Evolutionary conservation across 768 basidiomycete species (phyloP).

Genomic region (Russula sp.): DNA sequence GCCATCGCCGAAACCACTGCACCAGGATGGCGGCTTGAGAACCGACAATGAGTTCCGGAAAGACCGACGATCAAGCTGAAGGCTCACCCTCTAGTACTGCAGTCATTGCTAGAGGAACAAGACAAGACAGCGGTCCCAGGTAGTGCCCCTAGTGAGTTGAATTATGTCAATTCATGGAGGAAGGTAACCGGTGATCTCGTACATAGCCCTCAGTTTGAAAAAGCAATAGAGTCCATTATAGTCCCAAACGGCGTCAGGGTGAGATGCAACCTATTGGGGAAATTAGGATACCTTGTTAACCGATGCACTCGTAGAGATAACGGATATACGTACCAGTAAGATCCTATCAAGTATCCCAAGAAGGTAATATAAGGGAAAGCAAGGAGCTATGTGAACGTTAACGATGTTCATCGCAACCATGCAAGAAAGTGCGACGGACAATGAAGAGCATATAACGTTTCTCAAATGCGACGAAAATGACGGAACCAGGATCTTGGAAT

Average conservation of each 20-base stretch:
- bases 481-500: constrained; percentile 34
- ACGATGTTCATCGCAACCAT: constrained; percentile 3
- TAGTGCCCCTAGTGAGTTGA: constrained; percentile 24
- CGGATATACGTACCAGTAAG: constrained; percentile 29
- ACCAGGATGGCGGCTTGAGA: constrained; percentile 44
- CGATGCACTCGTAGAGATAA: background rate
- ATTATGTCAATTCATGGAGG: background rate
- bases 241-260: constrained; percentile 34
- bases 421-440: constrained; percentile 4
- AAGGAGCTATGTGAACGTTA: constrained; percentile 37
- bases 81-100: constrained; percentile 47
- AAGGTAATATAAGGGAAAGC: constrained; percentile 45
- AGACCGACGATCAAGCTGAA: background rate
- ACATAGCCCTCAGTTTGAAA: constrained; percentile 40
- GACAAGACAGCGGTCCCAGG: constrained; percentile 46
- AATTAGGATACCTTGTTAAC: background rate
- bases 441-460: constrained; percentile 35
- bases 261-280: constrained; percentile 26
- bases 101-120: constrained; percentile 41
- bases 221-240: constrained; percentile 54
- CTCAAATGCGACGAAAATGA: constrained; percentile 32
- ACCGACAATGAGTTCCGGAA: constrained; percentile 12
- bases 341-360: constrained; percentile 40
- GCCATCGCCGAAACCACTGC: constrained; percentile 44
- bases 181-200: constrained; percentile 28